These are phyloP conservation scores for Otatea glauca DNA, from an alignment of 176 grass and related monocot species.

Conservation along the genomic window DNA sequence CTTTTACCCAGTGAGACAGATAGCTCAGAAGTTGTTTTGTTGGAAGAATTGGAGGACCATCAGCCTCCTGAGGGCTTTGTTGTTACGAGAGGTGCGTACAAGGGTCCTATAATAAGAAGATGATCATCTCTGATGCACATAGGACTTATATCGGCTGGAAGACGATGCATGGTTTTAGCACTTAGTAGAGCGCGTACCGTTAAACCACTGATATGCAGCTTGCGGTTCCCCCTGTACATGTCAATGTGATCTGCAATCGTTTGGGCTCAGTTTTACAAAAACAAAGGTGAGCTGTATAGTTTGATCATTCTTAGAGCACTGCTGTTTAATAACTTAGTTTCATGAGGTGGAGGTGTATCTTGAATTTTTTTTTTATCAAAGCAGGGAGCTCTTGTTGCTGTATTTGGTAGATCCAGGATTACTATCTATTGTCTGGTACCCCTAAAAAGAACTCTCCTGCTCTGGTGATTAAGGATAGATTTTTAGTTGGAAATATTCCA, in stretches of 20 bases:
- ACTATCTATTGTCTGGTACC: not conserved
- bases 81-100: constrained; percentile 62
- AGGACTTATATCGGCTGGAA: not conserved
- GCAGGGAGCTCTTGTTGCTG: constrained; percentile 9
- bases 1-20: constrained; percentile 48
- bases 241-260: constrained; percentile 31
- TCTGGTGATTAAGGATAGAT: not conserved
- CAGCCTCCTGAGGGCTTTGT: constrained; percentile 78
- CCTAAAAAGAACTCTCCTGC: not conserved
- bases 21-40: constrained; percentile 67
- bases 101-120: constrained; percentile 67
- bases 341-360: not conserved
- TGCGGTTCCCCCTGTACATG: constrained; percentile 39
- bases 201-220: constrained; percentile 10
- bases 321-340: not conserved
- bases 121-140: constrained; percentile 5
- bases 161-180: constrained; percentile 26
- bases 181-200: not conserved
- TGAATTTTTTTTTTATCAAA: not conserved
- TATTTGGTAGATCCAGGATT: not conserved
- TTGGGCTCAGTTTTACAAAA: not conserved
- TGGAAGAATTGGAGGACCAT: constrained; percentile 65
- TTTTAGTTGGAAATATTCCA: not conserved
- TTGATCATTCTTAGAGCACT: not conserved
- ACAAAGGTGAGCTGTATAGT: not conserved